These are phyloP conservation scores for Excoecaria cochinchinensis DNA, from an alignment of 345 rosid genomes.

Conservation along the genomic window DNA sequence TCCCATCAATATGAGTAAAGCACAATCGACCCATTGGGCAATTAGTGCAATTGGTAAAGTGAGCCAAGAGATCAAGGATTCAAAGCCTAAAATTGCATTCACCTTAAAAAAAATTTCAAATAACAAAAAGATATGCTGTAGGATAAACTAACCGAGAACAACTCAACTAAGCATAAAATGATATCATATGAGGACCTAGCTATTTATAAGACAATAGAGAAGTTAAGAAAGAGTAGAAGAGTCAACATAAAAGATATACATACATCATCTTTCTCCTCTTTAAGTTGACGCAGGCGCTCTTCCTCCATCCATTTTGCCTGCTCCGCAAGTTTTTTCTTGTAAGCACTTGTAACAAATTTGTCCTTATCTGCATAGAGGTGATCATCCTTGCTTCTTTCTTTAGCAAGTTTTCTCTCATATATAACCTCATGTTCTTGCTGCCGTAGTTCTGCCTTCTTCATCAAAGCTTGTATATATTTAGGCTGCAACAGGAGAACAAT, in stretches of 20 bases:
- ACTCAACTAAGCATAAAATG: conserved; percentile 2
- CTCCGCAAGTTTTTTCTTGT: conserved; percentile 83
- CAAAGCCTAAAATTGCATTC: not conserved
- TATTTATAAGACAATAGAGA: not conserved
- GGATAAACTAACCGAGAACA: not conserved
- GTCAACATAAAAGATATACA: conserved; percentile 20
- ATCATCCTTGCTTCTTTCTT: conserved; percentile 83
- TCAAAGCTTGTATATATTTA: conserved; percentile 61
- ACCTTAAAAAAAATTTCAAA: not conserved
- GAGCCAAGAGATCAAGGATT: not conserved
- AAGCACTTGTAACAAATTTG: conserved; percentile 72
- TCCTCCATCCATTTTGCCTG: conserved; percentile 75
- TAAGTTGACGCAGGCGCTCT: conserved; percentile 65
- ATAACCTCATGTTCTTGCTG: conserved; percentile 70
- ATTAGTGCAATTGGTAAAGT: not conserved
- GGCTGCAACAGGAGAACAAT: conserved; percentile 47
- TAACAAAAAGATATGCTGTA: not conserved
- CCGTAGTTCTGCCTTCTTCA: conserved; percentile 66
- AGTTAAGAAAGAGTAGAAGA: not conserved
- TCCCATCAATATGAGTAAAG: not conserved
- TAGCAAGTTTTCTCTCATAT: conserved; percentile 76
- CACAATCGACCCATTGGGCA: not conserved
- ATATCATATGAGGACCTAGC: not conserved
- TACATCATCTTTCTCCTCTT: conserved; percentile 91
- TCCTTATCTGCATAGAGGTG: conserved; percentile 86